A percentile compares a stretch with the other conserved stretches of the same genome.
phyloP scores from a whole-genome alignment of 1,284 basidiomycete genomes.

The Peniophora sp. region DNA sequence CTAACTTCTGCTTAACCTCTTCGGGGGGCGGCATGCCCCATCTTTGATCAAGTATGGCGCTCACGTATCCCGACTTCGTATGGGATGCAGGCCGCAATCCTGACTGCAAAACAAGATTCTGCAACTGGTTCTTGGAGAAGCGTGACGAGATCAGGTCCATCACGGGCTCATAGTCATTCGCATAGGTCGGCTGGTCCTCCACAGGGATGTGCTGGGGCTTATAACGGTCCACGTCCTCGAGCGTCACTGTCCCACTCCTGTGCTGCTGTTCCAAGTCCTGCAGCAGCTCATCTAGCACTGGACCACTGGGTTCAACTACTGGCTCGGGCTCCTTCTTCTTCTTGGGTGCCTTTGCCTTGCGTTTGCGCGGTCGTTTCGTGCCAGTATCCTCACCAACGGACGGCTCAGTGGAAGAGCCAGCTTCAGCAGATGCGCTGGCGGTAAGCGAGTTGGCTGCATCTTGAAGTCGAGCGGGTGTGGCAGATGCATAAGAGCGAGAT shows the following conservation, averaged over 20 bases:
- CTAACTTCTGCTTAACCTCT: conserved; percentile 38
- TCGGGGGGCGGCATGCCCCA: conserved; percentile 64
- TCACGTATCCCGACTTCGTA: conserved; percentile 41
- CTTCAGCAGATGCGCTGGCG: too few relatives aligned
- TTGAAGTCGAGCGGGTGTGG: too few relatives aligned
- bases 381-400: not conserved
- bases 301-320: not conserved
- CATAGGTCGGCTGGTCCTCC: conserved; percentile 37
- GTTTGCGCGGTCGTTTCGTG: not conserved
- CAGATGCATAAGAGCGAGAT: too few relatives aligned
- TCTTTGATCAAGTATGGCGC: conserved; percentile 50
- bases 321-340: not conserved
- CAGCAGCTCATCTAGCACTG: not conserved
- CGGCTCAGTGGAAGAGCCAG: too few relatives aligned
- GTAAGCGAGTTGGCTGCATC: too few relatives aligned
- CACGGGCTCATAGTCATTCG: conserved; percentile 41
- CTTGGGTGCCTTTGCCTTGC: not conserved
- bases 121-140: conserved; percentile 57
- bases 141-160: conserved; percentile 47
- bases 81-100: conserved; percentile 24
- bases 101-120: conserved; percentile 42
- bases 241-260: conserved; percentile 16
- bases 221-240: conserved; percentile 49
- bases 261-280: not conserved
- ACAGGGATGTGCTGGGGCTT: conserved; percentile 29